A percentile compares a stretch with the other conserved stretches of the same genome.
Conservation (phyloP, 768 basidiomycete species). For the Imleria badia region DNA sequence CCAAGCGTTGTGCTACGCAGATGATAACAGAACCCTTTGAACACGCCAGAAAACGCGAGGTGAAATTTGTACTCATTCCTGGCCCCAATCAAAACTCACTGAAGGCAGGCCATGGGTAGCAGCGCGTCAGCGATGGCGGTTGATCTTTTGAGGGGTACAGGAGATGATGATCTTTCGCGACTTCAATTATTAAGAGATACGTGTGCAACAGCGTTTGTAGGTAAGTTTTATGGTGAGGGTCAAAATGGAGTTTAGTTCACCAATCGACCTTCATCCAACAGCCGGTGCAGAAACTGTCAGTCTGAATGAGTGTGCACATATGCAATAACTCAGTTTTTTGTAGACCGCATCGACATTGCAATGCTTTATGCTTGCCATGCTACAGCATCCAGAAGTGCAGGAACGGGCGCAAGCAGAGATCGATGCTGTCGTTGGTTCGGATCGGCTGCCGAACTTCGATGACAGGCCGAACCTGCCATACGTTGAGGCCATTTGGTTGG, state of each 20-base stretch:
- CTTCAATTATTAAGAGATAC: slow-evolving; percentile 9
- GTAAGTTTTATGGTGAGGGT: slow-evolving; percentile 7
- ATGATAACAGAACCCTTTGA: slow-evolving; percentile 21
- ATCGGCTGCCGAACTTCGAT: slow-evolving; percentile 26
- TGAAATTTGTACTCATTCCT: neutral
- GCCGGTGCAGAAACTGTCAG: slow-evolving; percentile 23
- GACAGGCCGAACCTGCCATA: slow-evolving; percentile 29
- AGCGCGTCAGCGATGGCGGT: slow-evolving; percentile 12
- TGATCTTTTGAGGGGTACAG: slow-evolving; percentile 3
- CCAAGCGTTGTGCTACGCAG: neutral
- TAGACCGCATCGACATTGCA: slow-evolving; percentile 12
- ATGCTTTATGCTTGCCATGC: slow-evolving; percentile 35
- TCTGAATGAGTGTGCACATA: neutral
- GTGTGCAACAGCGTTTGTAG: slow-evolving; percentile 13
- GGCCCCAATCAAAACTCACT: neutral
- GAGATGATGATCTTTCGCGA: slow-evolving; percentile 9
- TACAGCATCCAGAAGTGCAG: slow-evolving; percentile 33
- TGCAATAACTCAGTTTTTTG: neutral
- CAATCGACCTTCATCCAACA: neutral
- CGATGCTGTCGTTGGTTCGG: slow-evolving; percentile 27
- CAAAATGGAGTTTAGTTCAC: neutral
- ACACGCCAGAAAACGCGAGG: slow-evolving; percentile 11
- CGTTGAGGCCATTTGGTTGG: slow-evolving; percentile 28
- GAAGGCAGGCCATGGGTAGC: slow-evolving; percentile 11
- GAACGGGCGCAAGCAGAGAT: slow-evolving; percentile 31